Evolutionary conservation across 352 stramenopile species (phyloP).

Genomic region (Globisporangium alternatum): DNA sequence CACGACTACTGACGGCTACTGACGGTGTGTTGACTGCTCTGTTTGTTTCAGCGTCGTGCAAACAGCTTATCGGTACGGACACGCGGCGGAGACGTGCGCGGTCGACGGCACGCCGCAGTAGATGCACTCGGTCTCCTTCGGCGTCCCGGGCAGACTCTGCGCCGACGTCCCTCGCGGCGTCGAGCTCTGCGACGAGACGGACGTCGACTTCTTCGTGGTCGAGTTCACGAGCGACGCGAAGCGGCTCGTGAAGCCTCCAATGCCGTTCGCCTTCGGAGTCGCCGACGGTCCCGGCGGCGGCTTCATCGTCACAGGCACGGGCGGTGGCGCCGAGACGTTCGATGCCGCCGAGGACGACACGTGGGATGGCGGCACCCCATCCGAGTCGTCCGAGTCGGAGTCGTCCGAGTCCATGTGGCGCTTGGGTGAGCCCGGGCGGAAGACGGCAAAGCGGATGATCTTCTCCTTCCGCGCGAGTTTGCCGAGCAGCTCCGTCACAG

Average conservation of each 20-base stretch:
- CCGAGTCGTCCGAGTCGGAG: constrained; percentile 47
- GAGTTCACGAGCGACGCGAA: constrained; percentile 56
- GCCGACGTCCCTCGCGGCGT: constrained; percentile 26
- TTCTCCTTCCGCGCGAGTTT: constrained; percentile 79
- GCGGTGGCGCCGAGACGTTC: constrained; percentile 29
- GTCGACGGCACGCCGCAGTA: constrained; percentile 46
- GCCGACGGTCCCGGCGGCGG: constrained; percentile 28
- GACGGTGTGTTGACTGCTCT: not conserved
- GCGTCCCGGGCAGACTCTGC: constrained; percentile 20
- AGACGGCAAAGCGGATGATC: constrained; percentile 75
- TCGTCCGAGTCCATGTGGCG: constrained; percentile 40
- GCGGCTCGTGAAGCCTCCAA: constrained; percentile 44
- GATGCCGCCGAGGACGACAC: constrained; percentile 19
- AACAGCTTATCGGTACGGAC: constrained; percentile 47
- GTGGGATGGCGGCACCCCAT: constrained; percentile 32
- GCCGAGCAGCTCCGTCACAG: constrained; percentile 67
- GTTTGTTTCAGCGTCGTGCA: not conserved
- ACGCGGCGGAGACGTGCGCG: constrained; percentile 43
- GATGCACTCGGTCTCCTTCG: constrained; percentile 36
- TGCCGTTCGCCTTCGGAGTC: constrained; percentile 1
- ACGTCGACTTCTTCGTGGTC: constrained; percentile 46
- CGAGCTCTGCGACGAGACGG: constrained; percentile 18
- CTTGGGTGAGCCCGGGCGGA: constrained; percentile 50
- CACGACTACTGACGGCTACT: not conserved
- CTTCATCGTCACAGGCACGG: constrained; percentile 24